Evolutionary conservation across 2,329 filamentous ascomycete genomes (phyloP), one percentile per base, ranked within the genome.

Genomic region (Penicillium nordicum): DNA sequence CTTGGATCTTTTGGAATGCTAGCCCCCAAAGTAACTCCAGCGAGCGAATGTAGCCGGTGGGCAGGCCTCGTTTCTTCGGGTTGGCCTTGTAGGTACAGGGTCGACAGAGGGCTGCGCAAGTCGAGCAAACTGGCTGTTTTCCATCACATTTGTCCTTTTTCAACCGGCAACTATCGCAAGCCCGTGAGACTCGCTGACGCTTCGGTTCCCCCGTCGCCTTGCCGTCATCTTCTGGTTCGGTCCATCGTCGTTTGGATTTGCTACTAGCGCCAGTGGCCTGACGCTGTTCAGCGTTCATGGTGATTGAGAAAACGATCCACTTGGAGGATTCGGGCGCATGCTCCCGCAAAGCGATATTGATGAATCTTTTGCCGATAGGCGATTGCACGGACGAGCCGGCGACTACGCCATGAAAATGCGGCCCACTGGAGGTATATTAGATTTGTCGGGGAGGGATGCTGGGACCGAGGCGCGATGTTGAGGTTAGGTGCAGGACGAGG

Each of bases 11-110:
- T 57, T 84, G 80, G 58, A 90, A 87, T 1, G 88, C 74, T 78
- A 85, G 85, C 12, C 85, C 86, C 53, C 89, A 78, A 10, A 86
- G 82, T 42, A 88, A 72, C 71, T 92, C 89, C 18, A 92, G 77
- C 0, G 87, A 88, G 34, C 88, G 82, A 53, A 92, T 87, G 67
- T 92, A 91, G 16, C 89, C 89, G n/a, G 89, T 89, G 64, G 88
- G 88, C 11, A 92, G 84, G 4, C 89, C 89, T 60, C 89, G 81
- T 71, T 91, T 91, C 73, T 90, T 90, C 8, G 87, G 85, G 52
- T 84, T 85, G 52, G 87, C 82, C 59, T 88, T 84, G 70, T 92
- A 92, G 16, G 86, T 86, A 70, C 89, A 92, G 34, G 79, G 71
- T 47, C 88, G 80, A 52, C 82, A 83, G 58, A 87, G 82, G 5